Evolutionary conservation across 1,284 basidiomycete genomes (phyloP), one percentile per base, ranked within the genome.

Genomic region (Irpex sp.): DNA sequence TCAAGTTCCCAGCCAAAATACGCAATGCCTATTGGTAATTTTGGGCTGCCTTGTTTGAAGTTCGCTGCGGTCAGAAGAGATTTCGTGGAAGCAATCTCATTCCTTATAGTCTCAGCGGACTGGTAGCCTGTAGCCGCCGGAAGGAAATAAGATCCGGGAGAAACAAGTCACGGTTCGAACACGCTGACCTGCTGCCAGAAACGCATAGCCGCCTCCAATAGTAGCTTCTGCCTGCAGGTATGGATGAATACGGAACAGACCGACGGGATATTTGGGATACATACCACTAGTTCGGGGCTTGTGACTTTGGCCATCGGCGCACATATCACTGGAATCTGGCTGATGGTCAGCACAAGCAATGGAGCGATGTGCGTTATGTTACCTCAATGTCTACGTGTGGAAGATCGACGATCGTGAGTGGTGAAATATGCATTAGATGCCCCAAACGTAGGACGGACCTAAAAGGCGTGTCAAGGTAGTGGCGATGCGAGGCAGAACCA

Each of bases 1-100:
- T 90, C 87, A n/a, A 92, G 78, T 61, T 78, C 78, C 89, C 88
- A 92, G 9, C 76, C 81, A 35, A 92, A 75, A 69, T 84, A 90
- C 5, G 89, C 89, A n/a, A 88, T 80, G 42, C 90, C 90, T 61
- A 92, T 78, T n/a, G 80, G 81, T 53, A 90, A 74, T 5, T 73
- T 69, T 2, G 72, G 72, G 45, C 72, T 72, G 42, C 72, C 64
- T n/a, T 42, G 42, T 4, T 45, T 23, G 18, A 45, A 57, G 47
- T 73, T 68, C 10, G 69, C 58, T 18, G 72, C 62, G 37, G 69
- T 69, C 42, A 84, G 73, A 58, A 60, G 63, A 23, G 71, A 66
- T 12, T 82, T 81, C 21, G 82, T 83, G 35, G 81, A 66, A 28
- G 71, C 70, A 37, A 90, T 68, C 66, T 89, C 82, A 49, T 74